A percentile compares a stretch with the other conserved stretches of the same genome.
phyloP scores from a whole-genome alignment of 192 early-diverging fungal species.

The Coemansia sp. region DNA sequence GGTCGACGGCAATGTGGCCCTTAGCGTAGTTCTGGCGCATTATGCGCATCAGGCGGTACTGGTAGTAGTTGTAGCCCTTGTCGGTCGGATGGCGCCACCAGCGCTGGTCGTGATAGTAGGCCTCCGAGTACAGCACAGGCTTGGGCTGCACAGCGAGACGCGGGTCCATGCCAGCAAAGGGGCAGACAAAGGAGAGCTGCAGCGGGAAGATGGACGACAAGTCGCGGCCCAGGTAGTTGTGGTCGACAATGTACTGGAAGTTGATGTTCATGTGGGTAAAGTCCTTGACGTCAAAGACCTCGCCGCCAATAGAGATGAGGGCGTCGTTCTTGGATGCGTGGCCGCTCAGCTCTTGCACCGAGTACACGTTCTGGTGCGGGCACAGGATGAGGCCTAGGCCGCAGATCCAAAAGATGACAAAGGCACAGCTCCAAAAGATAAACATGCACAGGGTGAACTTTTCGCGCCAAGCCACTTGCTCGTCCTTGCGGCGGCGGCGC shows the following conservation, averaged over 20 bases:
- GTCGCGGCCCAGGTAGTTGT: conserved; percentile 66
- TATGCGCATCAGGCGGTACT: conserved; percentile 59
- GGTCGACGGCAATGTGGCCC: conserved; percentile 65
- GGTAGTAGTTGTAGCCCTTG: conserved; percentile 69
- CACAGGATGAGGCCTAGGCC: conserved; percentile 72
- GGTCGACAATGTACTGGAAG: conserved; percentile 49
- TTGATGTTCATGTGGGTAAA: conserved; percentile 57
- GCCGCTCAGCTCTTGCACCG: conserved; percentile 58
- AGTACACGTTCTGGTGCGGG: conserved; percentile 73
- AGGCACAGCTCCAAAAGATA: conserved; percentile 72
- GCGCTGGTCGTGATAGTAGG: conserved; percentile 71
- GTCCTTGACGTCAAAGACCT: conserved; percentile 76
- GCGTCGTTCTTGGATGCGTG: conserved; percentile 61
- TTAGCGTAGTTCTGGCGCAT: conserved; percentile 63
- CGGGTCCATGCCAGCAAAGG: conserved; percentile 56
- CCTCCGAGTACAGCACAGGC: conserved; percentile 57
- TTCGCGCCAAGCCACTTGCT: conserved; percentile 95
- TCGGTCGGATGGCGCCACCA: conserved; percentile 58
- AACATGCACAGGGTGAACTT: conserved; percentile 89
- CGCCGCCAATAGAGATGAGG: conserved; percentile 71
- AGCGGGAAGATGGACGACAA: conserved; percentile 67
- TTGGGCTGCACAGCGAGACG: conserved; percentile 55
- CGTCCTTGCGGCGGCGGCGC: conserved; percentile 71
- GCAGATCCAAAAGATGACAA: conserved; percentile 85
- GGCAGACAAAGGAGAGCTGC: conserved; percentile 60